Conservation (phyloP, 331 rosid genomes). For the Quercus lobata region DNA sequence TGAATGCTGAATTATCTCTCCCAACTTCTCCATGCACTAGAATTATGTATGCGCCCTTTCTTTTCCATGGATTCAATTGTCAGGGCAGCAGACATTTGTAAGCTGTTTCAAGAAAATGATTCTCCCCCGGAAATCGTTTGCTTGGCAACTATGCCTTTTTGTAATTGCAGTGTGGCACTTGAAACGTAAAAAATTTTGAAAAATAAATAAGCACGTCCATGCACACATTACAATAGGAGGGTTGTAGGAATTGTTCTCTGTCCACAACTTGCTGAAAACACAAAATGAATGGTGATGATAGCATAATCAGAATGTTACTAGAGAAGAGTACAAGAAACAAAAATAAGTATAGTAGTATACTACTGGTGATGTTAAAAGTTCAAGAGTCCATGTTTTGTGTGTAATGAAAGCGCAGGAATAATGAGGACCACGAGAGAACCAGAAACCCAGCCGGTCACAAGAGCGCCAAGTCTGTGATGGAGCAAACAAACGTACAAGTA, state of each 20-base stretch:
- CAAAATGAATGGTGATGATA: conserved; percentile 2
- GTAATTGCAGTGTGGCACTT: too few species aligned
- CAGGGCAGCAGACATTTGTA: too few species aligned
- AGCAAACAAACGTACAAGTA: conserved; percentile 2
- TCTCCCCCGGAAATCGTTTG: too few species aligned
- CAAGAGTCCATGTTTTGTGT: conserved; percentile 81
- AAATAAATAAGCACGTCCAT: background rate
- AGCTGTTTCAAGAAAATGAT: too few species aligned
- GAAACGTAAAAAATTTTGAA: too few species aligned
- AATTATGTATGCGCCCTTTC: too few species aligned
- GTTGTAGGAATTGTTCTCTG: conserved; percentile 12
- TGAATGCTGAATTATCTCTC: too few species aligned
- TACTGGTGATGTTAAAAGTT: conserved; percentile 75
- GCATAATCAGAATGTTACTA: conserved; percentile 37
- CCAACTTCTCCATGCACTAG: too few species aligned
- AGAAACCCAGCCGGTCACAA: conserved; percentile 77
- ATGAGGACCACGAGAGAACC: conserved; percentile 76
- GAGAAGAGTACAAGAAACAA: conserved; percentile 87
- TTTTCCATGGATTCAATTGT: too few species aligned
- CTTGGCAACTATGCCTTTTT: too few species aligned
- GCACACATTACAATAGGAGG: background rate
- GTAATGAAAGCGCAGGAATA: conserved; percentile 66
- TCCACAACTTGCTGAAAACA: conserved; percentile 18
- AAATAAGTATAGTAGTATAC: conserved; percentile 61
- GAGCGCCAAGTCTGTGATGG: conserved; percentile 72